A percentile compares a stretch with the other conserved stretches of the same genome.
Conservation (phyloP, 176 grass and related monocot genomes). For the Oryza australiensis region DNA sequence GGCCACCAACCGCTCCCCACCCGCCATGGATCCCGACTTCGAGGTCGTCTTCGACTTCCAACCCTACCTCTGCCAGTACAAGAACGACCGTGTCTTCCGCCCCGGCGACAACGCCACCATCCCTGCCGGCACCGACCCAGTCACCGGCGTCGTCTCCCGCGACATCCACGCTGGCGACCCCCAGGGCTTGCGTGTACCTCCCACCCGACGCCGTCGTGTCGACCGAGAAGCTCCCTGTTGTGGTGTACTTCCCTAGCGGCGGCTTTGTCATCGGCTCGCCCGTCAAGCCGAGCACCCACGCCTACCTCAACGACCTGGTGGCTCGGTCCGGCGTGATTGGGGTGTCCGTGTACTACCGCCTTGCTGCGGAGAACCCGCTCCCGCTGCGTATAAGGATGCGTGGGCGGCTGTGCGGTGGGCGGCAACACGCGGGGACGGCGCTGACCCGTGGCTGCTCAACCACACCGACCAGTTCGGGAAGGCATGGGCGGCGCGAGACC, state of each 20-base stretch:
- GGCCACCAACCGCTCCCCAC: conserved; percentile 21
- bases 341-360: conserved; percentile 81
- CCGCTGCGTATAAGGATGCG: conserved; percentile 66
- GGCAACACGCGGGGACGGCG: conserved; percentile 29
- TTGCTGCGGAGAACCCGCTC: conserved; percentile 76
- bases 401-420: conserved; percentile 68
- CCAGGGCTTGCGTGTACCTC: conserved; percentile 61
- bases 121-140: conserved; percentile 39
- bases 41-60: conserved; percentile 68
- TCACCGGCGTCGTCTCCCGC: conserved; percentile 56
- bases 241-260: conserved; percentile 81
- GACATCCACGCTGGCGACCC: conserved; percentile 49
- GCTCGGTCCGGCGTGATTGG: conserved; percentile 48
- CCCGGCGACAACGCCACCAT: conserved; percentile 13
- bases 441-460: conserved; percentile 57
- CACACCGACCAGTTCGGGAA: conserved; percentile 72
- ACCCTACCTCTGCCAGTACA: conserved; percentile 74
- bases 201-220: conserved; percentile 16
- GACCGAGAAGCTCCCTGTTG: no score
- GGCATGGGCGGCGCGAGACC: no score
- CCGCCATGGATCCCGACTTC: conserved; percentile 64
- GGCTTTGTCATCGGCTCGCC: conserved; percentile 64
- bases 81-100: conserved; percentile 62
- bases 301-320: conserved; percentile 69
- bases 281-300: conserved; percentile 55